Percentiles rank a stretch among this genome's conserved stretches.
These are phyloP conservation scores for Pseudocercospora cruenta DNA, from an alignment of 2,329 filamentous ascomycete genomes.

Conservation along the genomic window DNA sequence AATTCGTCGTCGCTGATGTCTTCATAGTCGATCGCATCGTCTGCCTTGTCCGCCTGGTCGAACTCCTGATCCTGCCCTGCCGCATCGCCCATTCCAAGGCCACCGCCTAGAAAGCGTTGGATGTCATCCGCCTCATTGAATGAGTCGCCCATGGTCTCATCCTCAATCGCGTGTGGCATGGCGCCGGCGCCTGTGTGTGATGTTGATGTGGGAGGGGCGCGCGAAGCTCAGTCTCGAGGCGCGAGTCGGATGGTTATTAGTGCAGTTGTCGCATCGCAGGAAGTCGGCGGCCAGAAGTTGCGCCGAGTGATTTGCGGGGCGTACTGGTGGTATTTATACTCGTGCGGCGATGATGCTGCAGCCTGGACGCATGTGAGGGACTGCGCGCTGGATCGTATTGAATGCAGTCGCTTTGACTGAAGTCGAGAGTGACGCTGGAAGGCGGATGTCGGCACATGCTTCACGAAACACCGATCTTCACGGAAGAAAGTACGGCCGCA, in stretches of 20 bases:
- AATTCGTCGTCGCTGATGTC: constrained; percentile 92
- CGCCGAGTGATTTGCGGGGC: neutral
- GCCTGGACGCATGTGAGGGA: neutral
- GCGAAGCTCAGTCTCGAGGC: neutral
- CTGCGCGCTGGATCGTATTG: neutral
- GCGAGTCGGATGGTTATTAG: neutral
- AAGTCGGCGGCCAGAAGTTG: neutral
- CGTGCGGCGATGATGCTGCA: neutral
- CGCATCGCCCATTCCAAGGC: constrained; percentile 28
- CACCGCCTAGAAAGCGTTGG: constrained; percentile 32
- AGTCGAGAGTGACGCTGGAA: neutral
- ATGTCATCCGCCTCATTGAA: constrained; percentile 37
- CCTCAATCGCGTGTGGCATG: constrained; percentile 45
- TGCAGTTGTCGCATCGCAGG: neutral
- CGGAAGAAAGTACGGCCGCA: neutral
- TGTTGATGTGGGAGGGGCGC: neutral
- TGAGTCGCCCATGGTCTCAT: constrained; percentile 22
- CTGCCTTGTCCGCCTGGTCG: constrained; percentile 73
- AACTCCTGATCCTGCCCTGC: constrained; percentile 40
- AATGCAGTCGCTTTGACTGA: neutral
- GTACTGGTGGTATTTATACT: neutral
- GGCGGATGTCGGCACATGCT: neutral
- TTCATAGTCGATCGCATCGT: constrained; percentile 87
- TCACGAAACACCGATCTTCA: neutral
- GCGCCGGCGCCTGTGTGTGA: constrained; percentile 1